phyloP scores from a whole-genome alignment of 345 rosid species.

The Euclidium syriacum region DNA sequence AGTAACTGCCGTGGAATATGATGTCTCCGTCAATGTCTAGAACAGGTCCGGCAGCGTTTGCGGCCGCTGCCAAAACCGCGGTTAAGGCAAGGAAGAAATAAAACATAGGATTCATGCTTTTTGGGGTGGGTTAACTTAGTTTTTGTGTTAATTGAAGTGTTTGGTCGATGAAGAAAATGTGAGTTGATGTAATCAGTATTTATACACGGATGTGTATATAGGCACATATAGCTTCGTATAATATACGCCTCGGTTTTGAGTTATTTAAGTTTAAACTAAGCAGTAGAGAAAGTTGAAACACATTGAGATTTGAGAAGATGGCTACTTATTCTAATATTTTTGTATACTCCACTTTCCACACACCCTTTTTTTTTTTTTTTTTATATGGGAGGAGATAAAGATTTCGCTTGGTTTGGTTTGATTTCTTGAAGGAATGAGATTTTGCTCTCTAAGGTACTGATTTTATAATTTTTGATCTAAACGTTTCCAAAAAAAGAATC shows the following conservation, averaged over 20 bases:
- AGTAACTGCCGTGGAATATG: not conserved
- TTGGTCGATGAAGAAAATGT: not conserved
- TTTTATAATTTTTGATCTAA: too few species aligned
- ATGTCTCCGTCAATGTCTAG: not conserved
- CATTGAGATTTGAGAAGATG: not conserved
- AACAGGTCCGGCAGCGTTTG: not conserved
- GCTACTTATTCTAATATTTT: too few species aligned
- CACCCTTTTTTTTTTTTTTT: too few species aligned
- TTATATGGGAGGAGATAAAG: too few species aligned
- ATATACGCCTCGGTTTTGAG: not conserved
- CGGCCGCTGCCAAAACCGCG: not conserved
- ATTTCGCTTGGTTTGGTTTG: too few species aligned
- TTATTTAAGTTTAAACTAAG: not conserved
- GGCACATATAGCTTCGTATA: not conserved
- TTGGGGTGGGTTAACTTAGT: not conserved
- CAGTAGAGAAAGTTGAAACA: too few species aligned
- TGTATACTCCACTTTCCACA: too few species aligned
- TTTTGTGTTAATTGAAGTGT: not conserved
- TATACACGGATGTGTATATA: not conserved
- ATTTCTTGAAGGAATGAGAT: too few species aligned
- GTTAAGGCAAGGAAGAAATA: constrained; percentile 4
- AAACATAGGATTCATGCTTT: constrained; percentile 8
- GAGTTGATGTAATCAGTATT: not conserved
- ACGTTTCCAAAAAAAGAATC: too few species aligned
- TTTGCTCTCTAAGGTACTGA: too few species aligned